These are phyloP conservation scores for Macaranga tanarius DNA, from an alignment of 441 rosid genomes.

Conservation along the genomic window DNA sequence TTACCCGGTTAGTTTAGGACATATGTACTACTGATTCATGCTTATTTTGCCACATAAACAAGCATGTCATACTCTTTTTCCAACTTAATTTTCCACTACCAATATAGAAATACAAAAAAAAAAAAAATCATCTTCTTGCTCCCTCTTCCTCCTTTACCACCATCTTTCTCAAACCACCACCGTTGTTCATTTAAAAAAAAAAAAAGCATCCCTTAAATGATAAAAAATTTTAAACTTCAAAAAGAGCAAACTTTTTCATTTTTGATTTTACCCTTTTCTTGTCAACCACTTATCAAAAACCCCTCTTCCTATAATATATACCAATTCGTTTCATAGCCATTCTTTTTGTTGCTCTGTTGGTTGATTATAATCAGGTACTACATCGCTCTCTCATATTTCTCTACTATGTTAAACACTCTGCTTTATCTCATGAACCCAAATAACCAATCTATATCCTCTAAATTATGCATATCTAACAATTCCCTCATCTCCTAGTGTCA, in stretches of 20 bases:
- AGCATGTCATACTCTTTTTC: no score
- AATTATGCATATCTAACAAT: constrained; percentile 64
- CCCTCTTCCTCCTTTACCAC: no score
- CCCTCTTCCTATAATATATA: constrained; percentile 55
- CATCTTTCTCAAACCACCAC: no score
- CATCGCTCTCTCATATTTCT: constrained; percentile 60
- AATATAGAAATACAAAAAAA: no score
- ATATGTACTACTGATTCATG: no score
- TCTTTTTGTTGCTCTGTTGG: constrained; percentile 90
- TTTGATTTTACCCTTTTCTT: constrained; percentile 48
- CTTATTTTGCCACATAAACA: no score
- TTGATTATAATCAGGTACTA: constrained; percentile 72
- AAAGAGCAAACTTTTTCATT: constrained; percentile 55
- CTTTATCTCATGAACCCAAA: constrained; percentile 68
- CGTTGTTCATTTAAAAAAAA: no score
- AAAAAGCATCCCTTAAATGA: no score
- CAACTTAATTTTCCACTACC: no score
- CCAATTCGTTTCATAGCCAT: constrained; percentile 63
- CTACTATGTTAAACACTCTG: constrained; percentile 61
- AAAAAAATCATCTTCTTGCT: no score
- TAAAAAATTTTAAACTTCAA: no score
- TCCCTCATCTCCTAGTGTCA: constrained; percentile 60
- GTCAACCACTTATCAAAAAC: constrained; percentile 78
- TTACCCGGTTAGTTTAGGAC: no score
- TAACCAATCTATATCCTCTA: constrained; percentile 71